phyloP scores from a whole-genome alignment of 768 basidiomycete genomes.

The Boletus reticulatus region DNA sequence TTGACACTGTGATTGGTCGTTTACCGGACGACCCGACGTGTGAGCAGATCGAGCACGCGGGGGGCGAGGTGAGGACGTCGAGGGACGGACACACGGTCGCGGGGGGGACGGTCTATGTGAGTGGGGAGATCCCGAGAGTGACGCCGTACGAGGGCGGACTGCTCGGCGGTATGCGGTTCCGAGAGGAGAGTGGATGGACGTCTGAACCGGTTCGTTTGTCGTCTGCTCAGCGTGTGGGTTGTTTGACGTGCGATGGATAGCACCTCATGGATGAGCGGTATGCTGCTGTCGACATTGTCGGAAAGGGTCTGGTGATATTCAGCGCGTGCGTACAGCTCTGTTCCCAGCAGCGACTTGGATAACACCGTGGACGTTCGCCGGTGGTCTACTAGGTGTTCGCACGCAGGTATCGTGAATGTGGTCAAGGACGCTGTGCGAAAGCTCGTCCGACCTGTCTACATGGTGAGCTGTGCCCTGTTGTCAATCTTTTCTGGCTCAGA shows the following conservation, averaged over 20 bases:
- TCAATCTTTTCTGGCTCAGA: not conserved
- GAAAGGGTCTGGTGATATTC: constrained; percentile 80
- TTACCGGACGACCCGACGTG: constrained; percentile 73
- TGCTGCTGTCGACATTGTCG: constrained; percentile 70
- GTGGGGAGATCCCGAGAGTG: constrained; percentile 75
- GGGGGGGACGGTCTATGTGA: constrained; percentile 65
- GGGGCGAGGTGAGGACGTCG: constrained; percentile 57
- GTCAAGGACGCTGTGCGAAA: constrained; percentile 61
- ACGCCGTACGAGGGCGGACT: constrained; percentile 70
- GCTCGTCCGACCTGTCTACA: constrained; percentile 70
- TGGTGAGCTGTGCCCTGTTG: constrained; percentile 42
- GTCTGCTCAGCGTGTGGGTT: not conserved
- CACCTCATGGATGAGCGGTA: constrained; percentile 85
- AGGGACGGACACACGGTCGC: constrained; percentile 64
- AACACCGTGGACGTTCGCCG: not conserved
- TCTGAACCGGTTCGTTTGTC: constrained; percentile 47
- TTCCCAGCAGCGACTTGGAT: not conserved
- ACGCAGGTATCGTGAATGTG: constrained; percentile 87
- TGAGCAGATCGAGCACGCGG: constrained; percentile 52
- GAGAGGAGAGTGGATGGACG: constrained; percentile 42
- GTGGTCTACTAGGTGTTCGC: constrained; percentile 48
- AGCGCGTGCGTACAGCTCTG: constrained; percentile 60
- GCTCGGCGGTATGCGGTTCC: constrained; percentile 65
- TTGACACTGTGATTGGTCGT: constrained; percentile 54
- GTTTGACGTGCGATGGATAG: constrained; percentile 32